phyloP scores from a whole-genome alignment of 306 rosid genomes.

The Herpetospermum pedunculosum region DNA sequence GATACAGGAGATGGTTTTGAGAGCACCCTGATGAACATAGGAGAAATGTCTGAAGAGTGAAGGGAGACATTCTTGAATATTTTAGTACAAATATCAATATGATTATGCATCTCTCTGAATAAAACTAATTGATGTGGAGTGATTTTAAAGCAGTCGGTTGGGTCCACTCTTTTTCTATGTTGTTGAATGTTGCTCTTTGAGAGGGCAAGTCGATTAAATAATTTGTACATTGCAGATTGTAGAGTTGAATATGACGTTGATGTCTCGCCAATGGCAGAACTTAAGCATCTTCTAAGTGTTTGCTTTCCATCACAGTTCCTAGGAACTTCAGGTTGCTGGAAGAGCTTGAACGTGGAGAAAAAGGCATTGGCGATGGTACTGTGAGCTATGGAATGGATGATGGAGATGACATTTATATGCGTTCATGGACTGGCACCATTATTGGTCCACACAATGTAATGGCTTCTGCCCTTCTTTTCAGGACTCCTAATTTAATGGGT shows the following conservation, averaged over 20 bases:
- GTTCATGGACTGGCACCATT: constrained; percentile 83
- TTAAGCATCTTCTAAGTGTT: constrained; percentile 6
- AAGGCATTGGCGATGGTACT: constrained; percentile 19
- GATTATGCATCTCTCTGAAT: not conserved
- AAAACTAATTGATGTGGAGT: not conserved
- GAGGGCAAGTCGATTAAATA: constrained; percentile 2
- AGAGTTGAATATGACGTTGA: constrained; percentile 3
- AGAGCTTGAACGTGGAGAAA: constrained; percentile 88
- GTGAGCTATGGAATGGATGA: constrained; percentile 80
- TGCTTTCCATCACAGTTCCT: constrained; percentile 57
- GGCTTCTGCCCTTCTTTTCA: constrained; percentile 2
- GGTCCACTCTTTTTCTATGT: not conserved
- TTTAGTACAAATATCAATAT: not conserved
- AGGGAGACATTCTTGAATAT: not conserved
- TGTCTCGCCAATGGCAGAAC: not conserved
- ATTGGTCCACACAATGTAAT: constrained; percentile 98
- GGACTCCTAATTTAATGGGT: not conserved
- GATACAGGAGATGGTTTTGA: not conserved
- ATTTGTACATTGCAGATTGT: constrained; percentile 7
- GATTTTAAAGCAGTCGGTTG: not conserved
- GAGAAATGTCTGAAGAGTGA: not conserved
- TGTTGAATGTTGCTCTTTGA: not conserved
- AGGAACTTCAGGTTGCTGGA: constrained; percentile 99
- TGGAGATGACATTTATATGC: constrained; percentile 98
- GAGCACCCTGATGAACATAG: not conserved